Evolutionary conservation across 164 flowering plant species (phyloP).

Genomic region (Dillenia turbinata): DNA sequence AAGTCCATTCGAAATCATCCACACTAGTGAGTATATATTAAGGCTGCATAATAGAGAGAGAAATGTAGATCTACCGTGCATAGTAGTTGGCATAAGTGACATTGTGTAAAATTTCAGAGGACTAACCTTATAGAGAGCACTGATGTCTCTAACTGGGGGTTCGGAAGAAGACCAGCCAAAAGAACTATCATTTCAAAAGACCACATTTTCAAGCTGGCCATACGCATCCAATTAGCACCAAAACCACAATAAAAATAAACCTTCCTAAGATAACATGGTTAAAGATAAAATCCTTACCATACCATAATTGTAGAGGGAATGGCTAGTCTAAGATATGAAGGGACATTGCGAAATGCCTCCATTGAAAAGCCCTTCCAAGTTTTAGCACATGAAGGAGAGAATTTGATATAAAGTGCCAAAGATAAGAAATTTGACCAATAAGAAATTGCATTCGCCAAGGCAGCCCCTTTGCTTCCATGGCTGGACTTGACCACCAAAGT

Average conservation of each 20-base stretch:
- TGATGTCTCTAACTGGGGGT: conserved; percentile 67
- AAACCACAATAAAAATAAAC: too few species aligned
- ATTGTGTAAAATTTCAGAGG: background rate
- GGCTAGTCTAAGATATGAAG: conserved; percentile 24
- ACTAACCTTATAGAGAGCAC: conserved; percentile 67
- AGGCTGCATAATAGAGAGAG: conserved; percentile 38
- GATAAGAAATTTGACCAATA: conserved; percentile 31
- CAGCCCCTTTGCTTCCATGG: conserved; percentile 30
- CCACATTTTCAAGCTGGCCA: conserved; percentile 73
- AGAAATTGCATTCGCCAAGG: conserved; percentile 24
- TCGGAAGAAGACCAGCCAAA: conserved; percentile 69
- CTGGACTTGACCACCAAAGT: conserved; percentile 25
- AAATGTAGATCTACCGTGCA: background rate
- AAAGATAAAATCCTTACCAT: conserved; percentile 13
- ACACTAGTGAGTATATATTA: conserved; percentile 41
- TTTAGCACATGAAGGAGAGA: conserved; percentile 25
- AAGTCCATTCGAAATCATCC: conserved; percentile 77
- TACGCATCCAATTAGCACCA: background rate
- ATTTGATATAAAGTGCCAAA: conserved; percentile 26
- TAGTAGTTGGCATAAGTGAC: background rate
- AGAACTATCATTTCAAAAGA: conserved; percentile 78
- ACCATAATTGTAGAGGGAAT: conserved; percentile 37
- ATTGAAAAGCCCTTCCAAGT: conserved; percentile 39
- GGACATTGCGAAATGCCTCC: conserved; percentile 23
- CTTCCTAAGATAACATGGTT: too few species aligned